Base-by-base conservation (phyloP, 2,329 filamentous ascomycete species). In the Ophiocordyceps camponoti-floridani region DNA sequence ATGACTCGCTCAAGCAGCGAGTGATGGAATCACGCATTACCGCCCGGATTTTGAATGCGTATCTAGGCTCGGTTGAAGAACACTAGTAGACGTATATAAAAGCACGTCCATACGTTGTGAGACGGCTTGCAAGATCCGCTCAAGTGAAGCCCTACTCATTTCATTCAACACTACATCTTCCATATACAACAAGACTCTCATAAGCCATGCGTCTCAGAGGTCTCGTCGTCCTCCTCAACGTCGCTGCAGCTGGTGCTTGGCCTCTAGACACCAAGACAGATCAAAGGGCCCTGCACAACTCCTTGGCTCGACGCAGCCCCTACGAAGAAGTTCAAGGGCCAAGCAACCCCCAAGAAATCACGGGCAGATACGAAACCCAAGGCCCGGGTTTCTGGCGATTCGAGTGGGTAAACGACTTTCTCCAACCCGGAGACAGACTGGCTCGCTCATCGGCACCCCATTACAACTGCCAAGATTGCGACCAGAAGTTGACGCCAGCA, bases 381-480 rank as follows among this genome's bases (percentile, higher is more conserved):
- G 26, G 40, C 7, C 40, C 40, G 4, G 37, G 42, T 14, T 41
- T 46, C 11, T 1, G 37, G 7, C 10, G 23, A 28, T 46, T 46
- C 30, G 18, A 19, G 9, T 42, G 38, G 28, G 45, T 46, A 1
- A 27, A 23, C 4, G 42, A 31, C 13, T 38, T 33, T 26, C 9
- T 46, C 13, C 11, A 9, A 8, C 3, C n/a, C 5, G 43, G 43
- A 4, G 40, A 47, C n/a, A 40, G 13, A 41, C 45, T 47, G 14
- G 40, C 45, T 18, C 45, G 45, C 43, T 45, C 46, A 6, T 45
- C 43, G 11, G 27, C 46, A 30, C 46, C 46, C 6, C n/a, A 43
- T n/a, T 47, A 43, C 41, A 9, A 37, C 3, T 13, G 19, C 10
- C 2, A 23, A 4, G 46, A 47, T 30, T 5, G 12, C 16, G 31